Evolutionary conservation across 495 filamentous ascomycete species (phyloP).

Genomic region (Trichoderma gamsii): DNA sequence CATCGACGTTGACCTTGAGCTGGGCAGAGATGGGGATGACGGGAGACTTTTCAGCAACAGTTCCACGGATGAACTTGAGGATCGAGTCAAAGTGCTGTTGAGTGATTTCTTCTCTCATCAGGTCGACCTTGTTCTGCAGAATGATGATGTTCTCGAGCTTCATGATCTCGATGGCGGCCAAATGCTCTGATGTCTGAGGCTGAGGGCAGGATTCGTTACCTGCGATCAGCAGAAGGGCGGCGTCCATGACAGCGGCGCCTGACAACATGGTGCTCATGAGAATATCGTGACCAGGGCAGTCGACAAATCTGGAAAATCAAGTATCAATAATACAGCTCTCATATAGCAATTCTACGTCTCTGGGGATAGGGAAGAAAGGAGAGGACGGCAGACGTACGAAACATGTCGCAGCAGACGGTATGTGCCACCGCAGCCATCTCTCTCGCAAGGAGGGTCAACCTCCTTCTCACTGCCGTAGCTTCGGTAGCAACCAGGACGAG

Average conservation of each 20-base stretch:
- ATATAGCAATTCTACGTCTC: neutral
- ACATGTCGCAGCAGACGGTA: conserved; percentile 84
- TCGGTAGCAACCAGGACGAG: conserved; percentile 88
- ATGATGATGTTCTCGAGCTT: conserved; percentile 98
- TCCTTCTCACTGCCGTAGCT: conserved; percentile 99
- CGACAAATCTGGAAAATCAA: conserved; percentile 65
- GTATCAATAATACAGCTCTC: neutral
- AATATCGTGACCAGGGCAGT: conserved; percentile 99
- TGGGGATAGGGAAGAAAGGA: neutral
- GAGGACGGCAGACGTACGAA: conserved; percentile 51
- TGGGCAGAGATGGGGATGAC: conserved; percentile 98
- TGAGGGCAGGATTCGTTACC: conserved; percentile 98
- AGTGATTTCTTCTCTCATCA: conserved; percentile 91
- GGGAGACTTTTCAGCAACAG: conserved; percentile 89
- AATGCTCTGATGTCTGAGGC: conserved; percentile 97
- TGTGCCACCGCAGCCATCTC: conserved; percentile 78
- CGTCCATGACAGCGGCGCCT: conserved; percentile 98
- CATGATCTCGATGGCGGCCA: conserved; percentile 99
- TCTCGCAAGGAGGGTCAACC: conserved; percentile 88
- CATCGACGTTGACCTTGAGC: conserved; percentile 99
- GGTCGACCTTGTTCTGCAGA: conserved; percentile 97
- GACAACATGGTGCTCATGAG: conserved; percentile 99
- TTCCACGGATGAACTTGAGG: conserved; percentile 94
- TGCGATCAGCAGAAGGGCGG: conserved; percentile 89
- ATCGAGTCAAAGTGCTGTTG: conserved; percentile 92